These are phyloP conservation scores for Pichia sp. DNA, from an alignment of 1,139 yeast species.

Conservation along the genomic window DNA sequence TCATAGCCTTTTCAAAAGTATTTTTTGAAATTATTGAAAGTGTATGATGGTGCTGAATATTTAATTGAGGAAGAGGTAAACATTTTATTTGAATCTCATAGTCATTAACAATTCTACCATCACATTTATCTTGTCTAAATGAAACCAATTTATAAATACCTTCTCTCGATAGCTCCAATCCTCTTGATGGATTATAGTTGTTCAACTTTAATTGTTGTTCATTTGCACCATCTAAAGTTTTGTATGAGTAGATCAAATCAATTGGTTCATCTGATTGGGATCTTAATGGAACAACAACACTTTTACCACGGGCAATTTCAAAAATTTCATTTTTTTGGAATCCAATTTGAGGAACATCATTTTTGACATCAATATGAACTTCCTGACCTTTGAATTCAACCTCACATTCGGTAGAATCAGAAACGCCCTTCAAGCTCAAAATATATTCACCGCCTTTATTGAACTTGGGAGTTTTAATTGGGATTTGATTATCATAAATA, in stretches of 20 bases:
- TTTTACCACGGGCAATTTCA: conserved; percentile 56
- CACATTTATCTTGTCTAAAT: conserved; percentile 62
- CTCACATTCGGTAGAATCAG: conserved; percentile 69
- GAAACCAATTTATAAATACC: conserved; percentile 60
- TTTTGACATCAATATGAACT: conserved; percentile 55
- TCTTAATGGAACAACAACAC: conserved; percentile 52
- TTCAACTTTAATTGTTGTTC: conserved; percentile 7
- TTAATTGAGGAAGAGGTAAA: conserved; percentile 51
- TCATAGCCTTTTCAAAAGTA: conserved; percentile 12
- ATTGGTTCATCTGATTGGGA: conserved; percentile 38
- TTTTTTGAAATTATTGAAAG: background rate
- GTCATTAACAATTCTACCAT: conserved; percentile 45
- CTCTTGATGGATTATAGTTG: conserved; percentile 32
- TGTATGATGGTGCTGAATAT: conserved; percentile 16
- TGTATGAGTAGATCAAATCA: conserved; percentile 38
- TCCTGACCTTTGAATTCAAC: conserved; percentile 59
- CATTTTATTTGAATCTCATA: conserved; percentile 41
- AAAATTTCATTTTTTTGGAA: conserved; percentile 29
- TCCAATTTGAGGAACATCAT: conserved; percentile 49
- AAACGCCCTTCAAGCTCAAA: conserved; percentile 54
- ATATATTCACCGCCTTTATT: conserved; percentile 65
- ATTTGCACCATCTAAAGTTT: conserved; percentile 28
- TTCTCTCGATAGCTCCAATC: conserved; percentile 42
- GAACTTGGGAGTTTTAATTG: conserved; percentile 49
- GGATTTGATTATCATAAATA: conserved; percentile 35